Conservation (phyloP, 495 filamentous ascomycete genomes). For the Corynascus novoguineensis region DNA sequence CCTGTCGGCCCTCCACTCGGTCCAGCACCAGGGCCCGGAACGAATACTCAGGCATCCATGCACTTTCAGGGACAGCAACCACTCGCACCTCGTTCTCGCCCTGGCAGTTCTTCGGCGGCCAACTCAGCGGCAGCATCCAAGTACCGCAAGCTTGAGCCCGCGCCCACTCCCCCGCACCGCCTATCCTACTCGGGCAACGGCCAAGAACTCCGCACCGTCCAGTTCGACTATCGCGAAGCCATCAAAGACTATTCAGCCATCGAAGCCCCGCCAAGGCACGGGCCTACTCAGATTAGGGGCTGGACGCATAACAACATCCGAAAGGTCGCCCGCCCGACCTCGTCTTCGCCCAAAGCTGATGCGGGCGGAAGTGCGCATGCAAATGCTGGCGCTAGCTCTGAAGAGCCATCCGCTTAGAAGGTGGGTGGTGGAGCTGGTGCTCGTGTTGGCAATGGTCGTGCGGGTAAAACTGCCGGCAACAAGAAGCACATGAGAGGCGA, state of each 20-base stretch:
- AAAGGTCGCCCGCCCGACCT: slow-evolving; percentile 10
- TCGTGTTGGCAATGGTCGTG: not conserved
- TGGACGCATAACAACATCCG: slow-evolving; percentile 46
- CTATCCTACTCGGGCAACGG: slow-evolving; percentile 35
- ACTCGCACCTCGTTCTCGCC: slow-evolving; percentile 16
- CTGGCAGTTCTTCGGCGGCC: slow-evolving; percentile 26
- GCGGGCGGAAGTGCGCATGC: not conserved
- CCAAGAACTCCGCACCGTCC: slow-evolving; percentile 42
- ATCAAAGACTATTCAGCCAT: slow-evolving; percentile 43
- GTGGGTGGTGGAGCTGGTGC: not conserved
- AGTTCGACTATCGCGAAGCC: slow-evolving; percentile 44
- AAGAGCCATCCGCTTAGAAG: slow-evolving; percentile 10
- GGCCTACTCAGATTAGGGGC: slow-evolving; percentile 44
- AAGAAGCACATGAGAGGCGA: not conserved
- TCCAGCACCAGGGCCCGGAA: not conserved
- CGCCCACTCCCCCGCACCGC: slow-evolving; percentile 43
- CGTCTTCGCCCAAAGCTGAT: slow-evolving; percentile 12
- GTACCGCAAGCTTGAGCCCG: slow-evolving; percentile 46
- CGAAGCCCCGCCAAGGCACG: slow-evolving; percentile 41
- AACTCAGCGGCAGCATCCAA: slow-evolving; percentile 28
- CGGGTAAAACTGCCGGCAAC: not conserved
- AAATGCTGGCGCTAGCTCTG: not conserved
- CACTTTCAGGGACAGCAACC: slow-evolving; percentile 1
- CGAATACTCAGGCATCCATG: slow-evolving; percentile 11
- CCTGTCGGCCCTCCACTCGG: not conserved